Evolutionary conservation across 108 stramenopile genomes (phyloP).

Genomic region (Epipyxis sp.): DNA sequence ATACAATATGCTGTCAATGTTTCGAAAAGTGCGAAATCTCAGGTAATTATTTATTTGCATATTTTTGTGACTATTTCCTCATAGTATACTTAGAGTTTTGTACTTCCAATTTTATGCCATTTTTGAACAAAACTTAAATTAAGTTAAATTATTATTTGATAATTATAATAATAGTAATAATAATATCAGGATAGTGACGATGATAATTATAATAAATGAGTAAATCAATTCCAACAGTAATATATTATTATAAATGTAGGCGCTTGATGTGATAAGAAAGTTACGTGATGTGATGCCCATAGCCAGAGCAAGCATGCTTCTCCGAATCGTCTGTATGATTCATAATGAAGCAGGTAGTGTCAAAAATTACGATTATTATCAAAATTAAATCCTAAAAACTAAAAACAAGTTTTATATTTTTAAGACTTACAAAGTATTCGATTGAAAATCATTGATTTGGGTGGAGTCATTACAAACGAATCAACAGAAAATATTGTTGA

Average conservation of each 20-base stretch:
- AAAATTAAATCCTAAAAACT: background rate
- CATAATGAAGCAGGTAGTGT: background rate
- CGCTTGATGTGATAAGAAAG: slow-evolving; percentile 84
- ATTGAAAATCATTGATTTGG: slow-evolving; percentile 29
- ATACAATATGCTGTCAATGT: slow-evolving; percentile 84
- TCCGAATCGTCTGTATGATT: slow-evolving; percentile 61
- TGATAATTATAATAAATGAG: no score
- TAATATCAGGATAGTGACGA: no score
- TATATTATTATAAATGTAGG: slow-evolving; percentile 65
- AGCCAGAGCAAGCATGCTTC: slow-evolving; percentile 87
- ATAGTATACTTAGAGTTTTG: no score
- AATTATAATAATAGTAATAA: no score
- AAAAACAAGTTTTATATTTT: slow-evolving; percentile 8
- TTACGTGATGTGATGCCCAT: slow-evolving; percentile 80
- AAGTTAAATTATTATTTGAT: no score
- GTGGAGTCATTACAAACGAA: no score
- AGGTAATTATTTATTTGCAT: no score
- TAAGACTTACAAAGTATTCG: slow-evolving; percentile 40
- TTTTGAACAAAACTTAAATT: no score
- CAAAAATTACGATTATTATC: background rate
- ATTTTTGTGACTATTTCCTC: no score
- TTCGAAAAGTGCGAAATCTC: slow-evolving; percentile 71
- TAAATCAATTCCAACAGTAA: no score
- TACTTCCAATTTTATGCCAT: no score
- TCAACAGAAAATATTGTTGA: no score